These are phyloP conservation scores for Wolfiporia cocos DNA, from an alignment of 1,284 basidiomycete species.

Conservation along the genomic window DNA sequence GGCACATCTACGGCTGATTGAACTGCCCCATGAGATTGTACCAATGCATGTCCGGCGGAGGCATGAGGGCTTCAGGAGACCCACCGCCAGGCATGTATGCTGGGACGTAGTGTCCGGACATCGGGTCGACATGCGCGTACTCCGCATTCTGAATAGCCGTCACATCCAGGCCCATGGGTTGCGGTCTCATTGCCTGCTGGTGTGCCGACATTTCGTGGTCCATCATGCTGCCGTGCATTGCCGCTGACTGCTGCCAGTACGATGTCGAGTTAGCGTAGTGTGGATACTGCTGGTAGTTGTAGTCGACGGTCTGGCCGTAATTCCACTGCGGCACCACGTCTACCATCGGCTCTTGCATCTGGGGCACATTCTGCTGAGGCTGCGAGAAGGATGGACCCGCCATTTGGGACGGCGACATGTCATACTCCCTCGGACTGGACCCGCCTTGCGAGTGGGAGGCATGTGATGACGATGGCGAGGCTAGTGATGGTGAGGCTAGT, in stretches of 20 bases:
- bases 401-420: slow-evolving; percentile 8
- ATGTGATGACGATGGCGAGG: slow-evolving; percentile 27
- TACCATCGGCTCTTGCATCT: slow-evolving; percentile 5
- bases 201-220: not conserved
- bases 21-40: slow-evolving; percentile 24
- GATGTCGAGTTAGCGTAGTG: not conserved
- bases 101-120: slow-evolving; percentile 8
- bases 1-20: slow-evolving; percentile 11
- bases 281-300: slow-evolving; percentile 5
- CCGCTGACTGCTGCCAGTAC: slow-evolving; percentile 1
- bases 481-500: too few relatives aligned
- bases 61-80: slow-evolving; percentile 15
- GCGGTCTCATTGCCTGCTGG: slow-evolving; percentile 1
- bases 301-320: too few relatives aligned
- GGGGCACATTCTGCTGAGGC: not conserved
- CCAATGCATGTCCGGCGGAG: slow-evolving; percentile 24
- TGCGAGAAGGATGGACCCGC: slow-evolving; percentile 13
- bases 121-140: slow-evolving; percentile 12
- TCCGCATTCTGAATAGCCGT: slow-evolving; percentile 11
- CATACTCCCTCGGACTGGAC: slow-evolving; percentile 19
- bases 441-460: slow-evolving; percentile 11
- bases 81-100: slow-evolving; percentile 13
- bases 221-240: not conserved
- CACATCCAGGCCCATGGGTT: slow-evolving; percentile 2
- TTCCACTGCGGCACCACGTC: not conserved